Evolutionary conservation across 2,329 filamentous ascomycete species (phyloP).

Genomic region (Gaeumannomyces sp.): DNA sequence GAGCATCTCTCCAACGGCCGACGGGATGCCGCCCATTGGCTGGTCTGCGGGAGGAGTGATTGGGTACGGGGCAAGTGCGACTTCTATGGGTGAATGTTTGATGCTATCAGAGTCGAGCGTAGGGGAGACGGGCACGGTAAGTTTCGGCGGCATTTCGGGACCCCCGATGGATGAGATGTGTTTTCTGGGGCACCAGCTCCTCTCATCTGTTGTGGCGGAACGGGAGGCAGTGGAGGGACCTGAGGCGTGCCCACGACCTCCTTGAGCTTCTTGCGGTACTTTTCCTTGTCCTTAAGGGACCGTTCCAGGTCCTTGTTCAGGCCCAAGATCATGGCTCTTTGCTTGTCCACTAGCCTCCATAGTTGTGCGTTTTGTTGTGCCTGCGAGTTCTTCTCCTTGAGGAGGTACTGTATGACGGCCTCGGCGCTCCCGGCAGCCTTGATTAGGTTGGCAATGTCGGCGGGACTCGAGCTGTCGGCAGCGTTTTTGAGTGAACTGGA

Average conservation of each 20-base stretch:
- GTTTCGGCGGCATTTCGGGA: constrained; percentile 2
- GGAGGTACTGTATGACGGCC: constrained; percentile 76
- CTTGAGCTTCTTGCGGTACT: constrained; percentile 85
- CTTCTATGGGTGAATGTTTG: constrained; percentile 53
- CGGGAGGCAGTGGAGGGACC: constrained; percentile 20
- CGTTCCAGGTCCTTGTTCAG: constrained; percentile 92
- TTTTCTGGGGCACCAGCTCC: background rate
- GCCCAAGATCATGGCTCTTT: constrained; percentile 85
- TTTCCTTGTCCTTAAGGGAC: constrained; percentile 87
- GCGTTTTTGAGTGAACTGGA: constrained; percentile 52
- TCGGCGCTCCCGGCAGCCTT: constrained; percentile 83
- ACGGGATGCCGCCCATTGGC: constrained; percentile 28
- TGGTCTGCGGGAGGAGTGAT: constrained; percentile 57
- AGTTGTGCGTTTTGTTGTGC: constrained; percentile 86
- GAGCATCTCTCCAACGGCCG: constrained; percentile 45
- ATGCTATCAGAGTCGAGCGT: constrained; percentile 43
- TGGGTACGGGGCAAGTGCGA: constrained; percentile 55
- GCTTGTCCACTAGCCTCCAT: constrained; percentile 95
- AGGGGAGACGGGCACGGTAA: constrained; percentile 41
- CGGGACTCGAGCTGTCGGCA: constrained; percentile 41
- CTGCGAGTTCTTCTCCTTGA: constrained; percentile 87
- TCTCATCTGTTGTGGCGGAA: background rate
- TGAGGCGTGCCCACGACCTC: constrained; percentile 50
- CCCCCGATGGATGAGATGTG: background rate
- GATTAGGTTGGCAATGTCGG: constrained; percentile 76